Conservation (phyloP, 305 asterid genomes). For the Ilex paraguariensis region DNA sequence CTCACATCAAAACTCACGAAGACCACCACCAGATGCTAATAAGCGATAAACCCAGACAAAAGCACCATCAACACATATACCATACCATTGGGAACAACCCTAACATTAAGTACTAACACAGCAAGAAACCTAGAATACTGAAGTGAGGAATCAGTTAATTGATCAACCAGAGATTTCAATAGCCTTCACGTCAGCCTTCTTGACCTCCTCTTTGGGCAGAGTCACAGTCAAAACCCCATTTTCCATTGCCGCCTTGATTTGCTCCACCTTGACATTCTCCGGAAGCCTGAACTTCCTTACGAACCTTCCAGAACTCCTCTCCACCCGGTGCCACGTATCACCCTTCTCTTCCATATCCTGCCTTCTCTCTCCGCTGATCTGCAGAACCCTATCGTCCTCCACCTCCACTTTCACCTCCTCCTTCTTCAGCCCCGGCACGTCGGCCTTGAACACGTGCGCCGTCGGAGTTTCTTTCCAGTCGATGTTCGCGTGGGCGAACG, state of each 20-base stretch:
- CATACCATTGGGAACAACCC: no score
- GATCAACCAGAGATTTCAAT: slow-evolving; percentile 18
- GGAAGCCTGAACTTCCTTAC: slow-evolving; percentile 26
- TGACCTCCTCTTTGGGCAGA: slow-evolving; percentile 19
- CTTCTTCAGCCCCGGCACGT: slow-evolving; percentile 24
- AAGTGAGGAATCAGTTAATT: no score
- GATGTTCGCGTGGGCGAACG: slow-evolving; percentile 11
- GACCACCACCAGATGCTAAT: no score
- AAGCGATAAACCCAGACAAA: no score
- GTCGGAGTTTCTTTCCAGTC: slow-evolving; percentile 31
- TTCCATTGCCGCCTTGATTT: slow-evolving; percentile 20
- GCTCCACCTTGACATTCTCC: slow-evolving; percentile 13
- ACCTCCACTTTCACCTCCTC: slow-evolving; percentile 21
- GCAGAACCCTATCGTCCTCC: slow-evolving; percentile 17
- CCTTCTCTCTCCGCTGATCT: slow-evolving; percentile 26
- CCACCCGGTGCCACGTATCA: not conserved
- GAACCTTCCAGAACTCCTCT: slow-evolving; percentile 26
- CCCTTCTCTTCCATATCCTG: slow-evolving; percentile 19
- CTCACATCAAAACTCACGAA: no score
- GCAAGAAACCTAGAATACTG: no score
- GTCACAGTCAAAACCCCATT: slow-evolving; percentile 22
- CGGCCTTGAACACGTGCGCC: slow-evolving; percentile 25
- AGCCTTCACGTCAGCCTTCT: slow-evolving; percentile 11
- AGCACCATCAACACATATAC: no score
- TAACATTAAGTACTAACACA: no score